Evolutionary conservation across 371 early-diverging fungal species (phyloP), one percentile per base, ranked within the genome.

Genomic region (Phascolomyces articulosus): DNA sequence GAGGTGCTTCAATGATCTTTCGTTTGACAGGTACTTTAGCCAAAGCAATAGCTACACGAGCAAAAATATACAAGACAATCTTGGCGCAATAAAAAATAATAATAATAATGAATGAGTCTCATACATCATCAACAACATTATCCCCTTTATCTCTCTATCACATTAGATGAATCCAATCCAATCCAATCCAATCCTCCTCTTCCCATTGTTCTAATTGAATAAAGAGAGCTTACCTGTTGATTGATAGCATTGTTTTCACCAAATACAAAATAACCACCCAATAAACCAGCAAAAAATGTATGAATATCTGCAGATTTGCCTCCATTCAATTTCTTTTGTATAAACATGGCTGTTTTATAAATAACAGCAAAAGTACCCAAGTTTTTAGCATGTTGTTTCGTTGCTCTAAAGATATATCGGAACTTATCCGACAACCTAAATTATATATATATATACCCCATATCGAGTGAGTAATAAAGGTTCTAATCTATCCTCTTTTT

Each of bases 231-330:
- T 84, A 94, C 95, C 90, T 96, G 98, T 70, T 96, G 92, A 79
- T 98, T 98, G 74, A 97, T 90, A 72, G 85, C 89, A 70, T 92
- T 97, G 71, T 97, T 95, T 67, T 93, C 90, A 53, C 96, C 95
- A 86, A 97, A 98, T 18, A 98, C 90, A 75, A 91, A 81, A 75
- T 96, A 96, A 1, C 98, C 98, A n/a, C 98, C 98, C n/a, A 96
- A 76, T 21, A 92, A 71, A 40, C 98, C 98, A 11, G 97, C 94
- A 44, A 96, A 62, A 73, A 98, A 98, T 21, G 96, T 78, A 70
- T 97, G 95, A 48, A 83, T 48, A 40, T 82, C 83, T 29, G 85
- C 83, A 75, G 96, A 92, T 70, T 95, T 93, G 59, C 85, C 88
- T 16, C 84, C 87, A 48, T 88, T 84, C 51, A 89, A 63, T 40